Percentiles rank a stretch among this genome's conserved stretches.
Conservation (phyloP, 345 rosid species). For the Eucalyptus albens region DNA sequence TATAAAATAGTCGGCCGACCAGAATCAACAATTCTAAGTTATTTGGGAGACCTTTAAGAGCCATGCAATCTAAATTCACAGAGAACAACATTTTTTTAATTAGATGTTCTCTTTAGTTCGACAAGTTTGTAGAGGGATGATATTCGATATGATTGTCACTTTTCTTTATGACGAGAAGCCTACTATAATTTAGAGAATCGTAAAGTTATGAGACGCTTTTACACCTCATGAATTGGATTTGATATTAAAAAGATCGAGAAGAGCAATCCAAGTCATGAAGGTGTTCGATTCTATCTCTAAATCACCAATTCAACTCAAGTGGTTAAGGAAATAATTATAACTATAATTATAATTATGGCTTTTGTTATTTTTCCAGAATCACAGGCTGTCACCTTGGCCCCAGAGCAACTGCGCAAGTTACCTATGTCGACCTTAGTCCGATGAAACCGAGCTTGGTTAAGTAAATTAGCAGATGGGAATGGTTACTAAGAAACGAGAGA, state of each 20-base stretch:
- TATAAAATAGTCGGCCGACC: not conserved
- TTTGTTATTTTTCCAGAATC: not conserved
- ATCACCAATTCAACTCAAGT: not conserved
- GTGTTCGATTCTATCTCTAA: not conserved
- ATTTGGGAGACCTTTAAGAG: not conserved
- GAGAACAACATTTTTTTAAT: not conserved
- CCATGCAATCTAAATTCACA: not conserved
- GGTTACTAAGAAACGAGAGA: not conserved
- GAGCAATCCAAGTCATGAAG: not conserved
- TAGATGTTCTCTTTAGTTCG: not conserved
- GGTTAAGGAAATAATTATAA: not conserved
- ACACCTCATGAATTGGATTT: not conserved
- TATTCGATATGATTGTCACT: not conserved
- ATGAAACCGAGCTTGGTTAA: not conserved
- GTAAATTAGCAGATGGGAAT: not conserved
- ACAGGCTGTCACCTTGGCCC: not conserved
- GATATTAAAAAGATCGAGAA: not conserved
- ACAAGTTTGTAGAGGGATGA: not conserved
- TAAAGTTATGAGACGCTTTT: not conserved
- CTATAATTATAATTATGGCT: not conserved
- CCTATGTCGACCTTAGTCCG: not conserved
- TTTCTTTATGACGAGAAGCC: not conserved
- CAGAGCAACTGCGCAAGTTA: not conserved
- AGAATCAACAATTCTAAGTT: not conserved
- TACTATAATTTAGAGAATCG: not conserved